Evolutionary conservation across 192 early-diverging fungal species (phyloP).

Genomic region (Linnemannia schmuckeri): DNA sequence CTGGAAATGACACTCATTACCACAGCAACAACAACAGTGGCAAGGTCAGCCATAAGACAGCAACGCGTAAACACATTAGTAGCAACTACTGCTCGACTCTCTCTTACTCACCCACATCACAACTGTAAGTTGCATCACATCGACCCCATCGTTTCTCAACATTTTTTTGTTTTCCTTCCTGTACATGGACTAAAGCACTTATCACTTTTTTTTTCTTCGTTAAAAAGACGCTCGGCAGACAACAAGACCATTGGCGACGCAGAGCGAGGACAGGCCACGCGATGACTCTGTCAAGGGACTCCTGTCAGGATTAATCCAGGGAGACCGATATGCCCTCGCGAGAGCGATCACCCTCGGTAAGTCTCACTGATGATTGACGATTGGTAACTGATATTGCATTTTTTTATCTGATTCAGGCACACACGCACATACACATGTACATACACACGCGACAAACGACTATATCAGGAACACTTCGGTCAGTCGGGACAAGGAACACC

Average conservation of each 20-base stretch:
- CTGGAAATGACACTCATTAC: conserved; percentile 13
- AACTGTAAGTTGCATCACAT: neutral
- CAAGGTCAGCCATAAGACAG: neutral
- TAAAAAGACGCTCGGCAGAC: neutral
- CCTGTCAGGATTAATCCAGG: conserved; percentile 45
- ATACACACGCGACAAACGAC: neutral
- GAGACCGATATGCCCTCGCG: conserved; percentile 67
- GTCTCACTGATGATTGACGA: neutral
- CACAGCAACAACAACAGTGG: neutral
- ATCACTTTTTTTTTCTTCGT: neutral
- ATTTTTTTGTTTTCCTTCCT: neutral
- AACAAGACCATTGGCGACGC: neutral
- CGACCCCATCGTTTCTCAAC: neutral
- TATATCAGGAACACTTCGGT: no score
- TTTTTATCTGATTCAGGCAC: neutral
- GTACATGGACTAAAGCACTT: neutral
- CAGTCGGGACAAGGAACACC: no score
- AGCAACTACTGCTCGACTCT: neutral
- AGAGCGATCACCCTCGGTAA: conserved; percentile 76
- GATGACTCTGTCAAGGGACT: conserved; percentile 54
- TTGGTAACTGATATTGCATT: neutral
- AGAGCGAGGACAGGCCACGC: neutral
- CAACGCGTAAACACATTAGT: no score
- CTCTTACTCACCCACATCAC: neutral
- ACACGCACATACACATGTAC: neutral